Evolutionary conservation across 108 stramenopile species (phyloP).

Genomic region (Seminavis robusta): DNA sequence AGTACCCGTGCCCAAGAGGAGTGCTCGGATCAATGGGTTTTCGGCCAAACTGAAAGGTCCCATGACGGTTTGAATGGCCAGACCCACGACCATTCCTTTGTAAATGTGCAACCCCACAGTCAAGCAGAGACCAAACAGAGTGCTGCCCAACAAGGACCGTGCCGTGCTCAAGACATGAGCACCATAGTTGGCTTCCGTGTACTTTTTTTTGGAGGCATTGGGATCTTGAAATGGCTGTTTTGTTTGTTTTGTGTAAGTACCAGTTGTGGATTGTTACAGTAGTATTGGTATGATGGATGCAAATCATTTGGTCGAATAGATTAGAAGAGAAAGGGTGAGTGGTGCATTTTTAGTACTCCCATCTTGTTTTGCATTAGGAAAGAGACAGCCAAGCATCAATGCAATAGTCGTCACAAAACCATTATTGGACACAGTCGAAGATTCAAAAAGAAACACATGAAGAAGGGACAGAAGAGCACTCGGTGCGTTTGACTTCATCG

Average conservation of each 20-base stretch:
- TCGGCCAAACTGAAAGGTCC: conserved; percentile 74
- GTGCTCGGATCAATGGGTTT: conserved; percentile 56
- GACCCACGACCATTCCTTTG: conserved; percentile 86
- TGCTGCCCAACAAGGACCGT: conserved; percentile 56
- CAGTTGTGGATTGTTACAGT: neutral
- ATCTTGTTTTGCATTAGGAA: no score
- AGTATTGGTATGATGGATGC: neutral
- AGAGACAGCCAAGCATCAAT: neutral
- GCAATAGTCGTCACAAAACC: no score
- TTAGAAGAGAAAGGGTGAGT: neutral
- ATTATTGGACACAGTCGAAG: no score
- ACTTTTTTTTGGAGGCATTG: conserved; percentile 73
- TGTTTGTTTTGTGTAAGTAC: no score
- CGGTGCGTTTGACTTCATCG: no score
- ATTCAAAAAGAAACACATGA: no score
- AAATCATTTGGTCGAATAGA: neutral
- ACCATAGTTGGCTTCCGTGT: conserved; percentile 52
- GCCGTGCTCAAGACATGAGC: conserved; percentile 49
- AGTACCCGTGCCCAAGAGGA: conserved; percentile 59
- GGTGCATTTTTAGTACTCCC: neutral
- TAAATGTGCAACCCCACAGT: conserved; percentile 82
- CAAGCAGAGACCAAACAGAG: conserved; percentile 75
- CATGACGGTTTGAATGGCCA: conserved; percentile 88
- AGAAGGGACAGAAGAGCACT: no score
- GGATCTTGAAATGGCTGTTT: conserved; percentile 81